Evolutionary conservation across 805 yeast species (phyloP).

Genomic region (Starmera quercuum): DNA sequence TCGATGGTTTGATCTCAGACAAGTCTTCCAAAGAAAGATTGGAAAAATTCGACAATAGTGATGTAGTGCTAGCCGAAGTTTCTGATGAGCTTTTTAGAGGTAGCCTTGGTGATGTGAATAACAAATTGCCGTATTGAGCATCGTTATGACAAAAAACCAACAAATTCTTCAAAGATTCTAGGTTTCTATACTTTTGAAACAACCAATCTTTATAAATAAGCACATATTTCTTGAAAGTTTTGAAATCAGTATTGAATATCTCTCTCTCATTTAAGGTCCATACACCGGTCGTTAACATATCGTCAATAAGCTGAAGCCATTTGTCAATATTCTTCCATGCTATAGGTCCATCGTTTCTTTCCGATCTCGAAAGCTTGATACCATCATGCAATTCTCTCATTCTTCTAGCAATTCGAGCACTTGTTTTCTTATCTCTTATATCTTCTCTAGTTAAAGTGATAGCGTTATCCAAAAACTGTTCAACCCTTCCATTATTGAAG

Average conservation of each 20-base stretch:
- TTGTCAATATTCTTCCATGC: slow-evolving; percentile 63
- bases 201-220: slow-evolving; percentile 58
- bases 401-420: slow-evolving; percentile 85
- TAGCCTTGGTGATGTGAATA: slow-evolving; percentile 53
- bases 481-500: slow-evolving; percentile 88
- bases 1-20: slow-evolving; percentile 24
- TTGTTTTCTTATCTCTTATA: slow-evolving; percentile 66
- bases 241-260: slow-evolving; percentile 40
- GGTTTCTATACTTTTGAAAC: slow-evolving; percentile 36
- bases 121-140: slow-evolving; percentile 90
- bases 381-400: slow-evolving; percentile 92
- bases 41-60: slow-evolving; percentile 12
- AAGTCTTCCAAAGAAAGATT: slow-evolving; percentile 16
- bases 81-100: slow-evolving; percentile 8
- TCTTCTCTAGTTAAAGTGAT: slow-evolving; percentile 66
- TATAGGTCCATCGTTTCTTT: slow-evolving; percentile 52
- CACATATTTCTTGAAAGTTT: slow-evolving; percentile 40
- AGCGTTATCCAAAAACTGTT: slow-evolving; percentile 84
- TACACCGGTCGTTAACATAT: slow-evolving; percentile 33
- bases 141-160: slow-evolving; percentile 91
- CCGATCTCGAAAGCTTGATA: slow-evolving; percentile 53
- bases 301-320: slow-evolving; percentile 53
- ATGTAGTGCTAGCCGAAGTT: slow-evolving; percentile 2
- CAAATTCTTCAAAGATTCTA: slow-evolving; percentile 31
- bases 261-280: slow-evolving; percentile 28